phyloP scores from a whole-genome alignment of 805 yeast genomes.

The Komagataella phaffii region DNA sequence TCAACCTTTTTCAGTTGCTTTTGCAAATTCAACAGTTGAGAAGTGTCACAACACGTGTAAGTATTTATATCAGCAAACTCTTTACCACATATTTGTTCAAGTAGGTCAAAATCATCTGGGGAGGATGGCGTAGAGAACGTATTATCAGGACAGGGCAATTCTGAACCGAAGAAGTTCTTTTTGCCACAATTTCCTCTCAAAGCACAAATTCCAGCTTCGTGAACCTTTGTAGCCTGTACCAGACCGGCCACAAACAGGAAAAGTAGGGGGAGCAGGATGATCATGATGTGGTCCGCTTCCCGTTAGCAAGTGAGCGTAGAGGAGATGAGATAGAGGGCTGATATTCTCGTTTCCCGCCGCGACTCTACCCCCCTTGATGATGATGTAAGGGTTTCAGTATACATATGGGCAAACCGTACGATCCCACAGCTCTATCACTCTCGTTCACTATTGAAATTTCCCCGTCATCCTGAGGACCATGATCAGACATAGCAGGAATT shows the following conservation, averaged over 20 bases:
- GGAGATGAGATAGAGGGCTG: not conserved
- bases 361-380: not conserved
- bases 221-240: not conserved
- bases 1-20: slow-evolving; percentile 62
- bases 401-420: not conserved
- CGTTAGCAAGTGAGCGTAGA: not conserved
- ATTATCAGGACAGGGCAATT: slow-evolving; percentile 65
- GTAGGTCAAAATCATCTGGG: slow-evolving; percentile 25
- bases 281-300: not conserved
- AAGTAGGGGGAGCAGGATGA: not conserved
- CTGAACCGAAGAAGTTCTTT: slow-evolving; percentile 61
- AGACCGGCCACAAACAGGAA: not conserved
- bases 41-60: slow-evolving; percentile 54
- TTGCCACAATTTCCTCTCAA: slow-evolving; percentile 49
- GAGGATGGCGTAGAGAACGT: slow-evolving; percentile 33
- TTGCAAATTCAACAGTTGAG: slow-evolving; percentile 44
- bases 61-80: slow-evolving; percentile 35
- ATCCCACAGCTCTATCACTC: not conserved
- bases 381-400: not conserved
- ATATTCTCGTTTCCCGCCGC: not conserved
- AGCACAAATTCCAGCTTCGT: not conserved
- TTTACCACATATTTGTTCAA: slow-evolving; percentile 59
- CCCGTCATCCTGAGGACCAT: not conserved
- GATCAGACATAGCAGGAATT: not conserved
- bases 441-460: not conserved